Evolutionary conservation across 441 rosid species (phyloP).

Genomic region (Brassica hybrid): DNA sequence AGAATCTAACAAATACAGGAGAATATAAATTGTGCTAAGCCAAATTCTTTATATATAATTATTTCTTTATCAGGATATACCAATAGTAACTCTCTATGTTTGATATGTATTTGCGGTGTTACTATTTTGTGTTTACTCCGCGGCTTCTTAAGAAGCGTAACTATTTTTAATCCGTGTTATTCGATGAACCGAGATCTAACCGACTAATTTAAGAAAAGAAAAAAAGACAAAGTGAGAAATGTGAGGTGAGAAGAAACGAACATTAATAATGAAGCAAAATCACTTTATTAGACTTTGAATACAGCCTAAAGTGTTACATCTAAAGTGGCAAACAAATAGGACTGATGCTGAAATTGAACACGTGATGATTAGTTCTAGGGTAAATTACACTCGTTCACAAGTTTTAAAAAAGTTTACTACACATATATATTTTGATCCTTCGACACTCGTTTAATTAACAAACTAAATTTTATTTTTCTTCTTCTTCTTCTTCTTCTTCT

Average conservation of each 20-base stretch:
- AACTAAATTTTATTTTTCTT: too few species aligned
- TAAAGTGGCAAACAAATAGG: constrained; percentile 35
- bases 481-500: too few species aligned
- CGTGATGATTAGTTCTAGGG: not conserved
- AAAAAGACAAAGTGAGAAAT: not conserved
- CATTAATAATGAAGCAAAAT: constrained; percentile 1
- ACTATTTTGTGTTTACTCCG: too few species aligned
- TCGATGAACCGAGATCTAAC: too few species aligned
- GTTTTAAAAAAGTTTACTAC: not conserved
- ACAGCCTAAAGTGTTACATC: not conserved
- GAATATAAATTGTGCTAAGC: not conserved
- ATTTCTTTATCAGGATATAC: too few species aligned
- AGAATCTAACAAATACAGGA: not conserved
- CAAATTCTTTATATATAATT: too few species aligned
- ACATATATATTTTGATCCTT: not conserved
- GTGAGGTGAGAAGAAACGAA: constrained; percentile 4
- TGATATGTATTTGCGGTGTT: too few species aligned
- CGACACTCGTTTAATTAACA: too few species aligned
- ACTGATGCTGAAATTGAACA: constrained; percentile 17
- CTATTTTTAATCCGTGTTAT: too few species aligned
- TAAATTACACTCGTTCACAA: not conserved
- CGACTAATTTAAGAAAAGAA: too few species aligned
- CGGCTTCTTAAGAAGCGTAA: too few species aligned
- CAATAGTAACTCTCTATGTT: too few species aligned
- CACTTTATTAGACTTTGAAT: not conserved